Evolutionary conservation across 495 filamentous ascomycete species (phyloP), one percentile per base, ranked within the genome.

Genomic region (Letharia lupina): DNA sequence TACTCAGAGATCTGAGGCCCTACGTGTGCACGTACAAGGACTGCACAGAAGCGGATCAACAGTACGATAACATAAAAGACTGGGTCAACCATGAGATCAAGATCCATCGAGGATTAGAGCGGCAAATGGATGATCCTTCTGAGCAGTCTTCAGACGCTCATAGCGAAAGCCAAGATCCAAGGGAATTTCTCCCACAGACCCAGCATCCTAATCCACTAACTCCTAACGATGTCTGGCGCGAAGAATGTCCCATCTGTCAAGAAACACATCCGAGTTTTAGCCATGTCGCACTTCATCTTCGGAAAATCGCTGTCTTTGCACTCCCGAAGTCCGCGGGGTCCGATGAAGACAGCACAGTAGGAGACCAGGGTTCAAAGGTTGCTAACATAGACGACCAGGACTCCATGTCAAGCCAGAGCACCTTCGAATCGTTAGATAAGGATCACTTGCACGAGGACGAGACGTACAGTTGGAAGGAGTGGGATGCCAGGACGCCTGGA

Each of bases 11-110:
- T 42, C 63, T 75, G 1, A 62, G 64, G 37, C 71, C 73, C 4
- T 75, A 75, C 58, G 63, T 73, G 42, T 75, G 73, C 67, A 75
- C 71, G 0, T 70, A 73, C 39, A 37, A 73, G 52, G 42, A 68
- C 31, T 74, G 73, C 56, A 37, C 13, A 41, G 69, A 73, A 54
- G 52, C 61, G 40, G 47, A 66, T 40, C 73, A 71, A 31, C 67
- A 70, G 20, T 75, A 75, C 33, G 69, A 72, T 35, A 52, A 40
- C n/a, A 62, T 65, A 18, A 72, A 69, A 40, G 73, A 74, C 13
- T 74, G 73, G 73, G 59, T 72, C 42, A 65, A 63, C 33, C 73
- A 73, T n/a, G 73, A 75, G 45, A 68, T 23, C n/a, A 20, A 47
- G 0, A 12, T 4, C 31, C 56, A 65, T 61, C 60, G 28, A 20